Conservation (phyloP, 169 alveolate genomes). For the Babesia divergens region DNA sequence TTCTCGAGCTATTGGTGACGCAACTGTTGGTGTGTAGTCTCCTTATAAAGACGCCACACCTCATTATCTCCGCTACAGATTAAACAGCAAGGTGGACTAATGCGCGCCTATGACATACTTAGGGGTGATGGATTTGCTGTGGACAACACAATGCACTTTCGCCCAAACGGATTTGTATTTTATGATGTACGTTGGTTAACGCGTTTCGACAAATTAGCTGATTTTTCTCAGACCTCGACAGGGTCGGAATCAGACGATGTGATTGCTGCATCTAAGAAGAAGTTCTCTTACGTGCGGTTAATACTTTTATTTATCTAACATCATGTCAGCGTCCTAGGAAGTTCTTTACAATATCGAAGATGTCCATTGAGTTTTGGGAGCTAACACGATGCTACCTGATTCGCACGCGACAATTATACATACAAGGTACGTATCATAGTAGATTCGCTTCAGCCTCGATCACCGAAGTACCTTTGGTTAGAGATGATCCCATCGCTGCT, state of each 20-base stretch:
- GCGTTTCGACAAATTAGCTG: neutral
- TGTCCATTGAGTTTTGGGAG: conserved; percentile 75
- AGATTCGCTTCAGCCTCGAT: neutral
- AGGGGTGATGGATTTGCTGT: conserved; percentile 64
- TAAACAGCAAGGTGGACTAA: conserved; percentile 71
- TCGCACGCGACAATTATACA: conserved; percentile 12
- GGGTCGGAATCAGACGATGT: neutral
- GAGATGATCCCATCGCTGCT: too few relatives aligned
- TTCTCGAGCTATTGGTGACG: conserved; percentile 71
- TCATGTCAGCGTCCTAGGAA: conserved; percentile 55
- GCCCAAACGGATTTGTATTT: conserved; percentile 73
- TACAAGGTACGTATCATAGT: conserved; percentile 23
- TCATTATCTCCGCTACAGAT: conserved; percentile 42
- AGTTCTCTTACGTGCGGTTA: conserved; percentile 3
- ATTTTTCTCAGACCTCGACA: neutral
- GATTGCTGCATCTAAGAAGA: neutral
- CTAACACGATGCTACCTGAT: conserved; percentile 46
- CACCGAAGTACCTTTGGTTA: too few relatives aligned
- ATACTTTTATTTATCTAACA: neutral
- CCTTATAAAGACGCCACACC: neutral
- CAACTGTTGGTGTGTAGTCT: conserved; percentile 61
- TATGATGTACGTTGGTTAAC: conserved; percentile 53
- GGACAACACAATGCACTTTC: conserved; percentile 62
- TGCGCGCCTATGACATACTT: conserved; percentile 66
- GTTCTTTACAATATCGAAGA: conserved; percentile 69